Evolutionary conservation across 106 monocot genomes (phyloP).

Genomic region (Apostasia shenzhenica): DNA sequence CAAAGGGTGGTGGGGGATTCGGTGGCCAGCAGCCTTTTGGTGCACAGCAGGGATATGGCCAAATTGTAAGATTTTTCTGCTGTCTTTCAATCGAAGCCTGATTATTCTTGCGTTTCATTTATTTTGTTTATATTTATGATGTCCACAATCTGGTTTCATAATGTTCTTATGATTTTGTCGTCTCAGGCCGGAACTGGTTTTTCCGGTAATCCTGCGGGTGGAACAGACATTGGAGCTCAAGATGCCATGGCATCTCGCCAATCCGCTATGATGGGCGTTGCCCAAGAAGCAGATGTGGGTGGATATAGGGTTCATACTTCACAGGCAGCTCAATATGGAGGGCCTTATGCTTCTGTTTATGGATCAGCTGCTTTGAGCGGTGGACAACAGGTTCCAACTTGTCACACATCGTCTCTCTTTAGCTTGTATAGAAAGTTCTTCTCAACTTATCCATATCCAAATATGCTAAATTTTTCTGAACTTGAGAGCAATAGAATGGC

Average conservation of each 20-base stretch:
- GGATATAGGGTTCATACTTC: constrained; percentile 42
- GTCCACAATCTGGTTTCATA: not conserved
- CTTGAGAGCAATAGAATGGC: not conserved
- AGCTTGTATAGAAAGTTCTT: no score
- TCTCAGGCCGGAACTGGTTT: constrained; percentile 31
- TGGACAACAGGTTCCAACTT: constrained; percentile 45
- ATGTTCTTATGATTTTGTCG: not conserved
- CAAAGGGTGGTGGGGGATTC: constrained; percentile 58
- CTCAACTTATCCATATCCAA: not conserved
- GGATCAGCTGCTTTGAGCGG: constrained; percentile 44
- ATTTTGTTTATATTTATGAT: not conserved
- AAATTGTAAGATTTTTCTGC: constrained; percentile 35
- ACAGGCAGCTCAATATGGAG: constrained; percentile 66
- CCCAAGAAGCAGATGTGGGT: constrained; percentile 43
- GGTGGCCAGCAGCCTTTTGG: constrained; percentile 56
- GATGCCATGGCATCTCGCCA: constrained; percentile 28
- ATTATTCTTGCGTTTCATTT: constrained; percentile 1
- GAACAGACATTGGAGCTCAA: constrained; percentile 19
- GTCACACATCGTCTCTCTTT: not conserved
- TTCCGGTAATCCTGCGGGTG: constrained; percentile 21
- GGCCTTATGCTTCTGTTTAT: constrained; percentile 72
- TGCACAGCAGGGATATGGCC: constrained; percentile 60
- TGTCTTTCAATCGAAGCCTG: not conserved
- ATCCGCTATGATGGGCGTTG: constrained; percentile 23
- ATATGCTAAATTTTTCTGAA: not conserved